Evolutionary conservation across 192 early-diverging fungal genomes (phyloP).

Genomic region (Mortierella alpina): DNA sequence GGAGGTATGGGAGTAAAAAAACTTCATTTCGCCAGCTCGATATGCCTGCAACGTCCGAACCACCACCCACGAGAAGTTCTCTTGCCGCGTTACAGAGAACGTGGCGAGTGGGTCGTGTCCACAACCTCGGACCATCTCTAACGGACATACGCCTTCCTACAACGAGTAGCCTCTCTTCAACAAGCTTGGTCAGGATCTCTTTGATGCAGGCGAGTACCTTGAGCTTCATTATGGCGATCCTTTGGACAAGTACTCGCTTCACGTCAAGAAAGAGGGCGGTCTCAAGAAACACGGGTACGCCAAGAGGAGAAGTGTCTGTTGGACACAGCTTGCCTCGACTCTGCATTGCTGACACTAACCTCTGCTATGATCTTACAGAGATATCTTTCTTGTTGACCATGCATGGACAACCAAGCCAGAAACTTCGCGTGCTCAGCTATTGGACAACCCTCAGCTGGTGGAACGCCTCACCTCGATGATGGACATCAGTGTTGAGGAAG

Average conservation of each 20-base stretch:
- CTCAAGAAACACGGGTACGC: conserved; percentile 62
- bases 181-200: conserved; percentile 61
- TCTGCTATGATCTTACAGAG: conserved; percentile 20
- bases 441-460: conserved; percentile 63
- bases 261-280: conserved; percentile 55
- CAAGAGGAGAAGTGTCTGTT: not conserved
- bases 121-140: not conserved
- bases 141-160: not conserved
- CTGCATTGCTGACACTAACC: not conserved
- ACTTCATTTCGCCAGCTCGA: too few species aligned
- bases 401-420: conserved; percentile 78
- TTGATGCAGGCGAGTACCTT: conserved; percentile 61
- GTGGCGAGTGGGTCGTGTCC: too few species aligned
- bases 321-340: not conserved
- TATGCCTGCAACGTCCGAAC: too few species aligned
- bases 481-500: conserved; percentile 59
- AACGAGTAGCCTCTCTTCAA: conserved; percentile 57
- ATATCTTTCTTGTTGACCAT: conserved; percentile 78
- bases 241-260: conserved; percentile 62
- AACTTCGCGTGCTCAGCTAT: conserved; percentile 63
- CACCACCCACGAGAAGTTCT: not conserved
- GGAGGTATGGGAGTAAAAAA: conserved; percentile 52
- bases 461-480: conserved; percentile 74
- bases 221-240: conserved; percentile 64
- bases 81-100: not conserved